phyloP scores from a whole-genome alignment of 495 filamentous ascomycete species.

The Chaetomium fimeti region DNA sequence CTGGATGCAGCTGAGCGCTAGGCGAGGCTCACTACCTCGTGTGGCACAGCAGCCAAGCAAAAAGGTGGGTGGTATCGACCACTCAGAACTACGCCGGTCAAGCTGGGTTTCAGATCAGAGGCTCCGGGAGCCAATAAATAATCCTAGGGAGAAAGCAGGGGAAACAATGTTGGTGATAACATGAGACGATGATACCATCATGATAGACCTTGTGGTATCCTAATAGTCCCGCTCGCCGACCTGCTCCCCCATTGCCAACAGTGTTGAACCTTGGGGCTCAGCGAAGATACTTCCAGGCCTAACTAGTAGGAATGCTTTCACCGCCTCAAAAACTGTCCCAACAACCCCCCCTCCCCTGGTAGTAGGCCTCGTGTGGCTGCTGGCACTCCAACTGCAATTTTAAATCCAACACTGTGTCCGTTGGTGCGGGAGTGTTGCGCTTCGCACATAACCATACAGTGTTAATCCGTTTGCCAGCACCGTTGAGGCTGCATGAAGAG shows the following conservation, averaged over 20 bases:
- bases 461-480: neutral
- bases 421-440: neutral
- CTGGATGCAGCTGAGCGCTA: neutral
- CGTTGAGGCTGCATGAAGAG: neutral
- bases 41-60: neutral
- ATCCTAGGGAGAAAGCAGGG: too few species aligned
- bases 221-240: too few species aligned
- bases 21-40: neutral
- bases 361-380: neutral
- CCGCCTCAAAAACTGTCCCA: too few species aligned
- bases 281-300: neutral
- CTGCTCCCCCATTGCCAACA: too few species aligned
- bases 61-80: neutral
- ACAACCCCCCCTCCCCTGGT: neutral
- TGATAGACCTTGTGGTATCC: too few species aligned
- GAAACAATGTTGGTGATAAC: too few species aligned
- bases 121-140: neutral
- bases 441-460: neutral
- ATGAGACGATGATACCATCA: too few species aligned
- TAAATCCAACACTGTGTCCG: neutral
- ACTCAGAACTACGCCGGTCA: neutral
- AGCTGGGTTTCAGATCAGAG: neutral
- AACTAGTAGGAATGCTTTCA: neutral
- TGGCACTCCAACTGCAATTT: neutral
- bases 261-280: too few species aligned